phyloP scores from a whole-genome alignment of 164 flowering plant species.

The Piper betle region DNA sequence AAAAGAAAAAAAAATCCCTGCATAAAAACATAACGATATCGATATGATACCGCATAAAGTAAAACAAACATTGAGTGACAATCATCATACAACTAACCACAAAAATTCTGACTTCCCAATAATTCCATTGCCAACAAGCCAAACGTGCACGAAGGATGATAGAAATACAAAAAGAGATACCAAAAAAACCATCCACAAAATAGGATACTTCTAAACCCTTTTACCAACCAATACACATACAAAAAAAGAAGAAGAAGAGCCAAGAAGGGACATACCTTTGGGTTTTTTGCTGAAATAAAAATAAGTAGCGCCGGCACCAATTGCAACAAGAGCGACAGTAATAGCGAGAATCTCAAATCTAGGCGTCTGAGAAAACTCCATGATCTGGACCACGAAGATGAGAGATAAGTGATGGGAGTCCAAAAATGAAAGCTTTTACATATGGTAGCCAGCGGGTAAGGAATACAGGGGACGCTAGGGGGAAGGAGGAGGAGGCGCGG shows the following conservation, averaged over 20 bases:
- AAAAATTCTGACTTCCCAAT: background rate
- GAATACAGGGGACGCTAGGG: no score
- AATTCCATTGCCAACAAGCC: background rate
- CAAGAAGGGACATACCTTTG: constrained; percentile 26
- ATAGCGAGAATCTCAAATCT: constrained; percentile 43
- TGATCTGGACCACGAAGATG: constrained; percentile 1
- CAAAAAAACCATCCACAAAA: no score
- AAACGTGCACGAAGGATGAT: background rate
- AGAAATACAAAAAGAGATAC: background rate
- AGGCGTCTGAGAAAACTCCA: constrained; percentile 38
- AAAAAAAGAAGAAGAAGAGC: no score
- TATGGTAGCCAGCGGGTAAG: no score
- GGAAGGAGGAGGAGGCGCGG: no score
- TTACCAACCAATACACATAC: no score
- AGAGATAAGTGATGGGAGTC: no score
- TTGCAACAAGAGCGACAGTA: constrained; percentile 54
- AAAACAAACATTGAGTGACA: background rate
- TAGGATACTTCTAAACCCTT: no score
- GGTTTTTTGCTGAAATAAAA: constrained; percentile 44
- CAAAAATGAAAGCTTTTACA: no score
- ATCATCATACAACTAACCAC: no score
- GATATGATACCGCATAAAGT: no score
- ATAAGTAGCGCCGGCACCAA: constrained; percentile 40
- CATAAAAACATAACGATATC: background rate
- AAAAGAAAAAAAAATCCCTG: no score